phyloP scores from a whole-genome alignment of 352 stramenopile genomes.

The Globisporangium radiosum region DNA sequence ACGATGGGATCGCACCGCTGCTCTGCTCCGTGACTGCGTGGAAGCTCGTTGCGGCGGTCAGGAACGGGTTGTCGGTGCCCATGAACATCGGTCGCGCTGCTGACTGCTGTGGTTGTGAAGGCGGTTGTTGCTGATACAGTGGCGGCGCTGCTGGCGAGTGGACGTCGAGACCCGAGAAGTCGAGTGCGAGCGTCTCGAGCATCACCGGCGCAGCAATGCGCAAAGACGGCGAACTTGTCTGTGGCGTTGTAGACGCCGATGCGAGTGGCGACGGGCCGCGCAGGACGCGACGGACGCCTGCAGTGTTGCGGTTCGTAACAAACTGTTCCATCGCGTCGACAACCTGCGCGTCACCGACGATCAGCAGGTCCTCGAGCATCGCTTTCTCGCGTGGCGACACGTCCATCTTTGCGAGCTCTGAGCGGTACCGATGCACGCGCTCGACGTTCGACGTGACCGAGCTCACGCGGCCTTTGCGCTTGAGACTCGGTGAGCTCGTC shows the following conservation, averaged over 20 bases:
- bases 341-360: constrained; percentile 65
- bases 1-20: constrained; percentile 7
- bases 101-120: constrained; percentile 13
- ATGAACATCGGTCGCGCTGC: too few relatives aligned
- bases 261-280: constrained; percentile 20
- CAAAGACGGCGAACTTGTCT: background rate
- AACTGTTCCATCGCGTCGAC: constrained; percentile 81
- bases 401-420: constrained; percentile 61
- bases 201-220: background rate
- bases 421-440: constrained; percentile 58
- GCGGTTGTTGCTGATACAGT: constrained; percentile 20
- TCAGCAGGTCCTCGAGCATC: constrained; percentile 63
- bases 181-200: constrained; percentile 46
- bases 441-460: constrained; percentile 69
- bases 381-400: constrained; percentile 53
- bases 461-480: constrained; percentile 60
- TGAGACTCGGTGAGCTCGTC: constrained; percentile 48
- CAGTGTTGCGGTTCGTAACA: constrained; percentile 43
- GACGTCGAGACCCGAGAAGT: constrained; percentile 49
- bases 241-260: background rate
- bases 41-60: constrained; percentile 25
- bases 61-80: constrained; percentile 31
- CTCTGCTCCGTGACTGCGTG: constrained; percentile 18
- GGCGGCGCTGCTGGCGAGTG: constrained; percentile 26
- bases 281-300: constrained; percentile 40